Evolutionary conservation across 1,284 basidiomycete species (phyloP), one percentile per base, ranked within the genome.

Genomic region (Cryptococcus depauperatus): DNA sequence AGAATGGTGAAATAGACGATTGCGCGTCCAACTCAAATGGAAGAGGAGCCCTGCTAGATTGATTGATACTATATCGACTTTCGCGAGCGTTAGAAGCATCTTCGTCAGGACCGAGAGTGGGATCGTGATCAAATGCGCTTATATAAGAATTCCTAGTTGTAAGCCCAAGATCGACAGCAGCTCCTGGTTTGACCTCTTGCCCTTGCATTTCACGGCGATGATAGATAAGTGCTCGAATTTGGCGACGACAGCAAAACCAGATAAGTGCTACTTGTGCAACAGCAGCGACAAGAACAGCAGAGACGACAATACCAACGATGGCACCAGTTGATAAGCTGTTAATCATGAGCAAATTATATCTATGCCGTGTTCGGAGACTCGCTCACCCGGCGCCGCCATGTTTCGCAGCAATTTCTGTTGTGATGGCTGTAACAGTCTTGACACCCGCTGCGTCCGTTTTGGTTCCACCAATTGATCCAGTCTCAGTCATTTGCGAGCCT

Each of bases 231-330:
- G 57, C 50, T 7, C 28, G 29, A 25, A 67, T 41, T 38, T 64
- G 59, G 19, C 59, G 47, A 13, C 63, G 52, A 41, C 64, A 67
- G 54, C 64, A 66, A 54, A 64, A 63, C 57, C 58, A 69, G 27
- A 68, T 29, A 11, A 67, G 37, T 3, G 54, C 34, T 5, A 41
- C 52, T 51, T 64, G 64, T 2, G 62, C 32, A 19, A 59, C 50
- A 11, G 62, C 26, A 7, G 66, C 54, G 4, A 43, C 53, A n/a
- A 59, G 44, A 13, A 66, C 46, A 1, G 55, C 62, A 10, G 53
- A 59, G 4, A 67, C 45, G 18, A 58, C 64, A 21, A 69, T 66
- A 5, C 66, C 66, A 16, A 53, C 64, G 35, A 68, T 62, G 13
- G 62, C 54, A 5, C 64, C 63, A 8, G 56, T 54, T 3, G 48